phyloP scores from a whole-genome alignment of 2,329 filamentous ascomycete species.

The Catunica adiposa region DNA sequence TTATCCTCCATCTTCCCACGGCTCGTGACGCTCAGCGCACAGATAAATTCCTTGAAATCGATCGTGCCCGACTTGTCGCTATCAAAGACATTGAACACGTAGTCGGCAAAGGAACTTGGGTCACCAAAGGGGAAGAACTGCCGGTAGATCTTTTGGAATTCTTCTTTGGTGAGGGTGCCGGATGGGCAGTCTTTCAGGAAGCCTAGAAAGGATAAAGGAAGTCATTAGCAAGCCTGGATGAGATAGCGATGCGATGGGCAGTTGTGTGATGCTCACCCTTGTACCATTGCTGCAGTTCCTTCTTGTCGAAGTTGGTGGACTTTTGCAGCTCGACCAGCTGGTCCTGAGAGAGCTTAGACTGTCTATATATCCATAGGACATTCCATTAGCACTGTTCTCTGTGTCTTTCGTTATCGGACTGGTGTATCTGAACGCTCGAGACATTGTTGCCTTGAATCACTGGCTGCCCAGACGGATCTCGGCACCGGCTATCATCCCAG shows the following conservation, averaged over 20 bases:
- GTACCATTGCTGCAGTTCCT: conserved; percentile 99
- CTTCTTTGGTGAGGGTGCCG: conserved; percentile 90
- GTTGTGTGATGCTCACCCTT: conserved; percentile 52
- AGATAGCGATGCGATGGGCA: neutral
- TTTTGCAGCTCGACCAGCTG: conserved; percentile 91
- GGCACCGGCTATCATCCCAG: neutral
- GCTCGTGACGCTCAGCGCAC: conserved; percentile 88
- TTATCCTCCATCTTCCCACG: conserved; percentile 99
- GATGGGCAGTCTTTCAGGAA: conserved; percentile 97
- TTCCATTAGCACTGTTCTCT: neutral
- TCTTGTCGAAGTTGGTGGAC: conserved; percentile 98
- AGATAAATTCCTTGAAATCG: conserved; percentile 99
- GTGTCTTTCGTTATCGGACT: no score
- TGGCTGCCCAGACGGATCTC: neutral
- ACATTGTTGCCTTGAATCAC: neutral
- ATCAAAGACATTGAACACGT: conserved; percentile 98
- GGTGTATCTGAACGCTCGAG: neutral
- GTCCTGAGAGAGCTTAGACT: conserved; percentile 94
- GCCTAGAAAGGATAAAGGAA: conserved; percentile 34
- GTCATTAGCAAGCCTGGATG: neutral
- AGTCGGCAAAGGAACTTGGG: conserved; percentile 92
- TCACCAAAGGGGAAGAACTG: conserved; percentile 99
- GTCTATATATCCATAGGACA: conserved; percentile 35
- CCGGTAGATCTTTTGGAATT: conserved; percentile 99
- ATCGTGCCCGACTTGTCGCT: conserved; percentile 94